Evolutionary conservation across 192 early-diverging fungal genomes (phyloP), one percentile per base, ranked within the genome.

Genomic region (Coemansia sp.): DNA sequence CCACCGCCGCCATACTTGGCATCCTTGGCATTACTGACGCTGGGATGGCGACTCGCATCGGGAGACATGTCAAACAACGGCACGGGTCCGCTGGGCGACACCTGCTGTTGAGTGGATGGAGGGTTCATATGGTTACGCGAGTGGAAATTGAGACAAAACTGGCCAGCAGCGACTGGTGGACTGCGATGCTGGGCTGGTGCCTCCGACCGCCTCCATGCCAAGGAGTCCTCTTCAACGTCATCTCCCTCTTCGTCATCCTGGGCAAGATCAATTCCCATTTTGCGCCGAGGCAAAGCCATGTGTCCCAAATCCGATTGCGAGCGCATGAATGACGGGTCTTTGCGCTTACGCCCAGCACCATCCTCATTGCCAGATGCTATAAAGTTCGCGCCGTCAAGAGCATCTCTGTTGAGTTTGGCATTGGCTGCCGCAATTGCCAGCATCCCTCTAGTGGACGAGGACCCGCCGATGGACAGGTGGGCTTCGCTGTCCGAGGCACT

Each of bases 251-350:
- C 32, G 21, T 42, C 42, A 13, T 47, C 42, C 11, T 15, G 12
- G 21, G 55, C 42, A 36, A 65, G 58, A 36, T 57, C 60, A 54
- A 73, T 51, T 13, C 62, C 60, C 66, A 71, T 66, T 9, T 75
- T 66, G n/a, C 75, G 71, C 41, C 76, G 77, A 42, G 80, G 68
- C 49, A 42, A 62, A 13, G 43, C 58, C 75, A 74, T 63, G 2
- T 77, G 62, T 22, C 72, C 69, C 57, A 82, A 63, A 42, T 82
- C 80, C 15, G 80, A 82, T 49, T 77, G 80, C 51, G 80, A 82
- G 52, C 80, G 68, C 80, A 82, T 73, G 55, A 82, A 77, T 60
- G 80, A 82, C 18, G 74, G 72, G 32, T 77, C 74, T 56, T 82
- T 82, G 60, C 80, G 80, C 66, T 82, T 82, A n/a, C 71, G 79